Evolutionary conservation across 2,329 filamentous ascomycete species (phyloP), one percentile per base, ranked within the genome.

Genomic region (Blastomyces parvus): DNA sequence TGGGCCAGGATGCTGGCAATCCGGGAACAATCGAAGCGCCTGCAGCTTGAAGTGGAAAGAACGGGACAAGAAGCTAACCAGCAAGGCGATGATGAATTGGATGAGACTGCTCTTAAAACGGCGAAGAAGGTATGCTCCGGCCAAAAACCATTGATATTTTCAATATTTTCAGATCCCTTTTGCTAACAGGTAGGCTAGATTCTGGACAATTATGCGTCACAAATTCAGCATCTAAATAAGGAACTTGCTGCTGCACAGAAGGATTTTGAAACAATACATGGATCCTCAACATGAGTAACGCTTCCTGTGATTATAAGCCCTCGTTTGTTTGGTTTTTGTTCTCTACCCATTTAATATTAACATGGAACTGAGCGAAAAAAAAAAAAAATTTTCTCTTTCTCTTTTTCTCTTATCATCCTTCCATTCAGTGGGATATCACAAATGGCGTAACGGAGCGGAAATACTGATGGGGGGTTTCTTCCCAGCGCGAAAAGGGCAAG

Each of bases 1-100:
- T 88, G 85, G 85, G 85, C 85, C 38, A 77, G 85, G 48, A 86
- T 88, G 84, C 79, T 86, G 58, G 81, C 82, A 8, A 80, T 87
- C 61, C 77, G 84, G 62, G 84, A 86, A 69, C 77, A 84, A 62
- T 82, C 83, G 57, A 81, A 81, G 68, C 80, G 82, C 69, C 71
- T 88, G 63, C 83, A 86, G 68, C 76, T 79, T 65, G 85, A 87
- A 73, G 81, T 84, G 63, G 84, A 86, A 70, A 80, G 79, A 70
- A 73, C 83, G 59, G 84, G 82, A 0, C 69, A 72, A 55, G 70
- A 70, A 33, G 66, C 70, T 46, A 70, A 70, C 30, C 72, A 76
- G 40, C 76, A 80, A 63, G 74, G 75, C 8, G 77, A 78, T 8
- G 76, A 76, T 33, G 74, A 78, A 25, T 73, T 87, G 57, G 81